phyloP scores from a whole-genome alignment of 2,329 filamentous ascomycete genomes.

The Akanthomyces uredinophilus region DNA sequence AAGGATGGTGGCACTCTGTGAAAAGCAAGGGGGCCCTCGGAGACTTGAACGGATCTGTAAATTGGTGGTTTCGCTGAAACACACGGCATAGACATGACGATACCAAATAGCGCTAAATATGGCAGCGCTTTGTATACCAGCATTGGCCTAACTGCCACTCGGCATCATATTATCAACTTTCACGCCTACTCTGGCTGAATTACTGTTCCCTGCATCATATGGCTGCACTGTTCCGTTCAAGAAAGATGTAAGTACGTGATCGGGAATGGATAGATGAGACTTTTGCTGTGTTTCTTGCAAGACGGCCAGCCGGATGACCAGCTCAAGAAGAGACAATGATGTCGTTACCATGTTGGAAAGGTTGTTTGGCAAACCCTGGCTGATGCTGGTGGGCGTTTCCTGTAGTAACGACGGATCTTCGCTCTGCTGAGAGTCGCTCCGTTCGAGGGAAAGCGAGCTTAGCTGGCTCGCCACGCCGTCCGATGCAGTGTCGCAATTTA shows the following conservation, averaged over 20 bases:
- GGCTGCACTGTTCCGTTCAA: conserved; percentile 33
- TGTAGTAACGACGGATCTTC: background rate
- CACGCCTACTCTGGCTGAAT: background rate
- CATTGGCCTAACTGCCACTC: background rate
- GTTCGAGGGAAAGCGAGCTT: background rate
- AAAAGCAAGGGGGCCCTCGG: conserved; percentile 33
- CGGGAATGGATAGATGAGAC: conserved; percentile 82
- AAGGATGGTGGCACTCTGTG: conserved; percentile 44
- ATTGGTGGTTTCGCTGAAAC: conserved; percentile 41
- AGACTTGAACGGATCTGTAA: conserved; percentile 37
- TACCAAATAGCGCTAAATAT: background rate
- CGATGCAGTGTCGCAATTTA: conserved; percentile 14
- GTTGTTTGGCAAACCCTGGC: conserved; percentile 17
- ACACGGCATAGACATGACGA: background rate
- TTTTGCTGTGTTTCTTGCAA: conserved; percentile 89
- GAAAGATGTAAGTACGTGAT: conserved; percentile 87
- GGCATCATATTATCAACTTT: background rate
- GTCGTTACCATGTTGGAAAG: conserved; percentile 47
- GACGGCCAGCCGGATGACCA: conserved; percentile 77
- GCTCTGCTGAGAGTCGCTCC: background rate
- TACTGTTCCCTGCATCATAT: background rate
- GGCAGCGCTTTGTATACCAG: background rate
- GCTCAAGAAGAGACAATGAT: conserved; percentile 74
- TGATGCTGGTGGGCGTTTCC: background rate
- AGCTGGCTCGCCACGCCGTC: background rate